phyloP scores from a whole-genome alignment of 345 rosid genomes.

The Dovyalis caffra region DNA sequence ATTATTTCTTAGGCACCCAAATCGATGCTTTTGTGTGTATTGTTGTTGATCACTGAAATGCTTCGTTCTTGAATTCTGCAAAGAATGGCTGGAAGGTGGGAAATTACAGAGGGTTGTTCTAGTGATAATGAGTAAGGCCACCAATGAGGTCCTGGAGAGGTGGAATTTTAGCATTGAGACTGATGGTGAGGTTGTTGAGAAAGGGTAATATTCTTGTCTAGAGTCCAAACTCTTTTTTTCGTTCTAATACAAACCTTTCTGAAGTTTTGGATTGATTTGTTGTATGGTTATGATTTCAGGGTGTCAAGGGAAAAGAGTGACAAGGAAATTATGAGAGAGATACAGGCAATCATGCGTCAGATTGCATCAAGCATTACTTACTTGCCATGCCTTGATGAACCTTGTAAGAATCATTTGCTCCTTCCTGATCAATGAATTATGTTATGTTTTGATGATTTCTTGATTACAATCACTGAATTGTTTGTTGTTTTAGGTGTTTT shows the following conservation, averaged over 20 bases:
- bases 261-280: background rate
- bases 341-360: constrained; percentile 93
- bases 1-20: background rate
- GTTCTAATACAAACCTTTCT: background rate
- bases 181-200: constrained; percentile 72
- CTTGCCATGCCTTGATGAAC: constrained; percentile 91
- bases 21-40: background rate
- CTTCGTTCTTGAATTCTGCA: constrained; percentile 14
- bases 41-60: constrained; percentile 10
- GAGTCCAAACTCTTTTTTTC: background rate
- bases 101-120: constrained; percentile 82
- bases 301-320: constrained; percentile 93
- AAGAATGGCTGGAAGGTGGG: constrained; percentile 94
- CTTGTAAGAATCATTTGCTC: constrained; percentile 49
- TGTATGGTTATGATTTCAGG: constrained; percentile 35
- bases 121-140: constrained; percentile 84
- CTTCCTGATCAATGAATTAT: background rate
- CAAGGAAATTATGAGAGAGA: constrained; percentile 94
- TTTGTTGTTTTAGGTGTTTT: constrained; percentile 61
- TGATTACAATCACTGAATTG: background rate
- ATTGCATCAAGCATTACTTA: constrained; percentile 93
- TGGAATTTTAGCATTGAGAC: constrained; percentile 95
- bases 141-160: constrained; percentile 82
- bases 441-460: background rate
- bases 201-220: constrained; percentile 48